Evolutionary conservation across 306 rosid species (phyloP).

Genomic region (Pyrus communis): DNA sequence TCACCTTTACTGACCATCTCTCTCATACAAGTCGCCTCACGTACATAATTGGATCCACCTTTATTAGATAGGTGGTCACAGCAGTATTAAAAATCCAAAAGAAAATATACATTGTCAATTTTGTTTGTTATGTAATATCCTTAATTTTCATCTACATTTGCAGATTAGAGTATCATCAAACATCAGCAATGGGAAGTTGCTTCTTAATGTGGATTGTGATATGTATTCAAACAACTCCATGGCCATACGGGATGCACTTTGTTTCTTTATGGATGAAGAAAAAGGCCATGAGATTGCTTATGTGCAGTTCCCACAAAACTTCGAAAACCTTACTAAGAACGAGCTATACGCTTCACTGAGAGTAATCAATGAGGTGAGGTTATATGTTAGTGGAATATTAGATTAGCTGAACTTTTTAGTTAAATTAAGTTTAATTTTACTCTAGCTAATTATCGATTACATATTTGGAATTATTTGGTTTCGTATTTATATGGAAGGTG

Average conservation of each 20-base stretch:
- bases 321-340: slow-evolving; percentile 51
- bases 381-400: no score
- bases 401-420: not conserved
- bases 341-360: slow-evolving; percentile 40
- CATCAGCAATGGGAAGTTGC: slow-evolving; percentile 64
- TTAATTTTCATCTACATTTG: no score
- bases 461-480: not conserved
- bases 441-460: not conserved
- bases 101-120: no score
- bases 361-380: slow-evolving; percentile 27
- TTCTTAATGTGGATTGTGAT: slow-evolving; percentile 80
- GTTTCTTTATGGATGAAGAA: slow-evolving; percentile 75
- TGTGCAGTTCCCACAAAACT: slow-evolving; percentile 61
- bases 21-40: no score
- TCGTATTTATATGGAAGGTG: slow-evolving; percentile 23
- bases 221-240: slow-evolving; percentile 69
- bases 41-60: no score
- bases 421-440: not conserved
- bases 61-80: no score
- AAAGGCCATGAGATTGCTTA: slow-evolving; percentile 64
- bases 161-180: slow-evolving; percentile 79
- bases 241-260: slow-evolving; percentile 62
- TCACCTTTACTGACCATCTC: no score
- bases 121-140: no score
- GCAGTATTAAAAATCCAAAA: no score